Evolutionary conservation across 495 filamentous ascomycete genomes (phyloP).

Genomic region (Xylaria intraflava): DNA sequence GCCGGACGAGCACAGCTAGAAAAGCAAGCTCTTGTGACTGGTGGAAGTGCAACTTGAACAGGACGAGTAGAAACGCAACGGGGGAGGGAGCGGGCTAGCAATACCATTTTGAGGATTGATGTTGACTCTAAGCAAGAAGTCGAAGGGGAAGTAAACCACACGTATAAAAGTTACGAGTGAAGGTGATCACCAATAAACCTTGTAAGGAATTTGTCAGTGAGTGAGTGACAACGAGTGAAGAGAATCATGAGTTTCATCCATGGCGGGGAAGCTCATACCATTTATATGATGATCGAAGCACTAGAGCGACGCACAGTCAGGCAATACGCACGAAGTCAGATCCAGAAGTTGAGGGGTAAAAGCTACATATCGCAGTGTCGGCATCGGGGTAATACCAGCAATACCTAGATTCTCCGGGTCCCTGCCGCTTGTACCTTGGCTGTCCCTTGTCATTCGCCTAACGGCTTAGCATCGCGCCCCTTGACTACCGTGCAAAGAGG

Average conservation of each 20-base stretch:
- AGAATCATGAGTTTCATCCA: slow-evolving; percentile 2
- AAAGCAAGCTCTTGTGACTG: slow-evolving; percentile 23
- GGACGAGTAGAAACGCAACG: slow-evolving; percentile 28
- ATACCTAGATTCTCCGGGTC: slow-evolving; percentile 2
- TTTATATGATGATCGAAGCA: slow-evolving; percentile 14
- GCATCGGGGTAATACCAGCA: slow-evolving; percentile 10
- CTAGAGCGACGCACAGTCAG: slow-evolving; percentile 1
- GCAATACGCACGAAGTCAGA: neutral
- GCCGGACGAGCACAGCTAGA: slow-evolving; percentile 23
- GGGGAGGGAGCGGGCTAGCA: slow-evolving; percentile 33
- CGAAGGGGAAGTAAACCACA: neutral
- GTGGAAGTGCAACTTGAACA: slow-evolving; percentile 18
- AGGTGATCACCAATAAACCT: neutral
- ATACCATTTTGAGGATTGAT: slow-evolving; percentile 47
- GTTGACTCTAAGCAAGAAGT: slow-evolving; percentile 11
- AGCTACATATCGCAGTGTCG: slow-evolving; percentile 1
- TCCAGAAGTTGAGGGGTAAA: slow-evolving; percentile 11
- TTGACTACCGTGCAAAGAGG: no score
- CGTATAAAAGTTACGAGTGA: neutral
- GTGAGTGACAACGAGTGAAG: slow-evolving; percentile 1
- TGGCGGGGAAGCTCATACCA: slow-evolving; percentile 12
- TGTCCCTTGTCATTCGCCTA: neutral
- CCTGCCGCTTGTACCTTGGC: neutral
- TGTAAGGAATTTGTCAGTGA: neutral
- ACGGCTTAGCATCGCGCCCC: no score